Evolutionary conservation across 176 grass and related monocot genomes (phyloP).

Genomic region (Chloris gayana): DNA sequence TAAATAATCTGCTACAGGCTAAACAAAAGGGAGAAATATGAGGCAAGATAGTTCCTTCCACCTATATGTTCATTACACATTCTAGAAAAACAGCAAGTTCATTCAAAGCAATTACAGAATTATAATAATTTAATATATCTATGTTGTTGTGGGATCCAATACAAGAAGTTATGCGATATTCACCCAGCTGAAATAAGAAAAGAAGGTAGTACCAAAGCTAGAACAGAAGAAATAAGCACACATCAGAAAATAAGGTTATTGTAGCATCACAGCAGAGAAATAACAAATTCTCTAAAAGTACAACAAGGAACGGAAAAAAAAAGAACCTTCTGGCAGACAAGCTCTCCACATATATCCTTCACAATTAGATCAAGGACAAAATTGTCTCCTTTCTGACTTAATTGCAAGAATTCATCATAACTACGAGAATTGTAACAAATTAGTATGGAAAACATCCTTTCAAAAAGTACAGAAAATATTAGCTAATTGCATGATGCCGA

Average conservation of each 20-base stretch:
- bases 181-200: background rate
- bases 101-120: background rate
- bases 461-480: conserved; percentile 35
- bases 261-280: background rate
- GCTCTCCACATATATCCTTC: conserved; percentile 96
- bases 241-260: background rate
- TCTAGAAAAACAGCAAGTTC: conserved; percentile 1
- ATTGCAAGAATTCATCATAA: conserved; percentile 96
- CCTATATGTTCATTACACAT: background rate
- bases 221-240: conserved; percentile 23
- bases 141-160: background rate
- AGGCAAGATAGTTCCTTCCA: background rate
- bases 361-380: conserved; percentile 96
- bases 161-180: conserved; percentile 6
- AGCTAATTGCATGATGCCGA: conserved; percentile 4
- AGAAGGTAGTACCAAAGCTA: background rate
- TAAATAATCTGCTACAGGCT: background rate
- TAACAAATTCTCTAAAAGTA: background rate
- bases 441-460: conserved; percentile 21
- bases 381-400: conserved; percentile 98
- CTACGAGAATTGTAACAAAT: conserved; percentile 58
- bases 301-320: conserved; percentile 30
- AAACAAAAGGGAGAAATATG: background rate
- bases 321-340: conserved; percentile 87
- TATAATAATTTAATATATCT: background rate